Evolutionary conservation across 1,284 basidiomycete species (phyloP).

Genomic region (Coniferiporia sulphurascens): DNA sequence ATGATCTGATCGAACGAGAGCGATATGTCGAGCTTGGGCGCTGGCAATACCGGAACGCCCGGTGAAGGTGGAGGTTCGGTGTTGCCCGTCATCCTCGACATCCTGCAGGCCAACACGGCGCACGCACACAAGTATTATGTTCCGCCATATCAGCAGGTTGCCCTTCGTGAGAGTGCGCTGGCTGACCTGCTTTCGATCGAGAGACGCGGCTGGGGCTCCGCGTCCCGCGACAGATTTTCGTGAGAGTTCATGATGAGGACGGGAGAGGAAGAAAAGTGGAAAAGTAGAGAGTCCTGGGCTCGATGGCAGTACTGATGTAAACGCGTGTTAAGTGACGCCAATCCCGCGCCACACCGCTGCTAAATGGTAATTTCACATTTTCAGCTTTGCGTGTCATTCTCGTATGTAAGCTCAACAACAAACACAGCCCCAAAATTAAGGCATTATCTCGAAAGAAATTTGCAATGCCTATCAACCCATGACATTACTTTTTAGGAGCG

Average conservation of each 20-base stretch:
- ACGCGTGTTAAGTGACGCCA: not conserved
- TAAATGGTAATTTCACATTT: too few relatives aligned
- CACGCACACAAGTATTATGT: not conserved
- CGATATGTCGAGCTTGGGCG: slow-evolving; percentile 14
- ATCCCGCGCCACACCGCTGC: not conserved
- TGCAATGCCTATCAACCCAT: too few relatives aligned
- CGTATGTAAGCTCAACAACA: too few relatives aligned
- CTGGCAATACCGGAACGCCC: slow-evolving; percentile 10
- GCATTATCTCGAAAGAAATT: too few relatives aligned
- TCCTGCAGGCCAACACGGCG: not conserved
- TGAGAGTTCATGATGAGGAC: slow-evolving; percentile 1
- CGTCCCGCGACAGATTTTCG: not conserved
- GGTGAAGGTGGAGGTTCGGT: slow-evolving; percentile 3
- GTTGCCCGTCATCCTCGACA: slow-evolving; percentile 14
- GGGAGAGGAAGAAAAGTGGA: not conserved
- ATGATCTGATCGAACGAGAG: slow-evolving; percentile 18
- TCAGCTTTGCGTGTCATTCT: too few relatives aligned
- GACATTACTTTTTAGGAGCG: too few relatives aligned
- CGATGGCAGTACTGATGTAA: not conserved
- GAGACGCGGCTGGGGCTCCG: slow-evolving; percentile 12
- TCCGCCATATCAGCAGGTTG: not conserved
- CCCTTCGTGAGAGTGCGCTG: not conserved
- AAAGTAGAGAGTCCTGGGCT: not conserved
- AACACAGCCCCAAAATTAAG: too few relatives aligned
- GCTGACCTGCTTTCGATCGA: slow-evolving; percentile 18